phyloP scores from a whole-genome alignment of 176 grass and related monocot genomes.

The Canna indica region DNA sequence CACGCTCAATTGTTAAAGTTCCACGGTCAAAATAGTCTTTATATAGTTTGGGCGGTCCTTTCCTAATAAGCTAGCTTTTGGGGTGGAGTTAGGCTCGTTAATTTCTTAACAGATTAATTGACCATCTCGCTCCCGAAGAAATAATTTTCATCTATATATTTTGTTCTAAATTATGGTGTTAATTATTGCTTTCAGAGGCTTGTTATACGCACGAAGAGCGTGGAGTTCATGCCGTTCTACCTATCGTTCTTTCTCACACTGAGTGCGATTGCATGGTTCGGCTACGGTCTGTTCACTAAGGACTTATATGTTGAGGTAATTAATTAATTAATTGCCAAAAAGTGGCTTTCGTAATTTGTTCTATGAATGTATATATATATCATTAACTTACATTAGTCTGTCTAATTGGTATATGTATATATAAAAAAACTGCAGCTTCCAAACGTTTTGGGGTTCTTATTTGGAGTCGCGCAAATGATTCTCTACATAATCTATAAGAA shows the following conservation, averaged over 20 bases:
- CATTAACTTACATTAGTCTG: no score
- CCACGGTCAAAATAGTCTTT: no score
- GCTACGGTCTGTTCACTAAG: constrained; percentile 63
- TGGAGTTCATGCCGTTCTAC: constrained; percentile 90
- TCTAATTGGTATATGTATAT: no score
- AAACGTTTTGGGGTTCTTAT: constrained; percentile 56
- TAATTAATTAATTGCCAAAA: neutral
- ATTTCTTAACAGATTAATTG: no score
- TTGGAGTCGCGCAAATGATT: constrained; percentile 60
- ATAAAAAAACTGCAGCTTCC: constrained; percentile 45
- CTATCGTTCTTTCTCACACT: constrained; percentile 68
- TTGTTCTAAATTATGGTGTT: neutral
- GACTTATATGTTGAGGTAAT: constrained; percentile 77
- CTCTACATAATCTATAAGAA: constrained; percentile 57
- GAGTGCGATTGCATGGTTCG: constrained; percentile 65
- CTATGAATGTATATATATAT: no score
- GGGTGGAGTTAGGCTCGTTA: no score
- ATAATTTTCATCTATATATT: no score
- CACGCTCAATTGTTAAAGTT: no score
- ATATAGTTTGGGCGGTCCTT: no score
- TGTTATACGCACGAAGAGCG: constrained; percentile 63
- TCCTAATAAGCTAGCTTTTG: no score
- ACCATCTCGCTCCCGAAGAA: no score
- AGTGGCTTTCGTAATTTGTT: no score
- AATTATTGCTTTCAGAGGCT: constrained; percentile 35